phyloP scores from a whole-genome alignment of 345 rosid species.

The Aquilaria malaccensis region DNA sequence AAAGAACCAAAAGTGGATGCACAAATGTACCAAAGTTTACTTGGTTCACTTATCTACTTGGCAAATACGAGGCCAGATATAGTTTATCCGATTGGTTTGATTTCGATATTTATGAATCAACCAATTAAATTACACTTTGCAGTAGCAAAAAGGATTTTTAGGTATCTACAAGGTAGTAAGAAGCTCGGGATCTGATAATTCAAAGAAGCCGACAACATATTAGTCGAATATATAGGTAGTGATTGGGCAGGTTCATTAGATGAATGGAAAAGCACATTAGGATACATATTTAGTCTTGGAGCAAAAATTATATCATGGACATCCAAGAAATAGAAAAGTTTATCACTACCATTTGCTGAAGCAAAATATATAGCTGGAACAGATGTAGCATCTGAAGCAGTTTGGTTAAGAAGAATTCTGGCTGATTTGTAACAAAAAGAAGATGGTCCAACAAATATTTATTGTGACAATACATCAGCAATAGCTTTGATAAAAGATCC shows the following conservation, averaged over 20 bases:
- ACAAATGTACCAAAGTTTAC: no score
- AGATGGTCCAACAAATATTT: no score
- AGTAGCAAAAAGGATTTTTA: background rate
- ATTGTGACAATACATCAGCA: no score
- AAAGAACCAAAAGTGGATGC: no score
- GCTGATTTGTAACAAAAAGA: no score
- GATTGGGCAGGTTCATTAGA: conserved; percentile 1
- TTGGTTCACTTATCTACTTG: no score
- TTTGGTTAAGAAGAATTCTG: no score
- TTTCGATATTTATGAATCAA: background rate
- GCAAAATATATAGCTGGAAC: no score
- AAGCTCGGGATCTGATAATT: background rate
- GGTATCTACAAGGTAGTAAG: background rate
- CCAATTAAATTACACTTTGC: conserved; percentile 1
- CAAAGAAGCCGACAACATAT: background rate
- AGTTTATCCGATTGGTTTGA: background rate
- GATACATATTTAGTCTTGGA: conserved; percentile 7
- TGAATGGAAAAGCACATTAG: background rate
- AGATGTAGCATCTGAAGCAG: no score
- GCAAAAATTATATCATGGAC: no score
- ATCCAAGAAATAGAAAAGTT: no score
- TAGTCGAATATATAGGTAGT: background rate
- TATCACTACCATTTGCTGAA: no score
- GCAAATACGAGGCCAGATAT: background rate
- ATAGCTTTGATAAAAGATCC: background rate